phyloP scores from a whole-genome alignment of 116 monocot species.

The Posidonia oceanica region DNA sequence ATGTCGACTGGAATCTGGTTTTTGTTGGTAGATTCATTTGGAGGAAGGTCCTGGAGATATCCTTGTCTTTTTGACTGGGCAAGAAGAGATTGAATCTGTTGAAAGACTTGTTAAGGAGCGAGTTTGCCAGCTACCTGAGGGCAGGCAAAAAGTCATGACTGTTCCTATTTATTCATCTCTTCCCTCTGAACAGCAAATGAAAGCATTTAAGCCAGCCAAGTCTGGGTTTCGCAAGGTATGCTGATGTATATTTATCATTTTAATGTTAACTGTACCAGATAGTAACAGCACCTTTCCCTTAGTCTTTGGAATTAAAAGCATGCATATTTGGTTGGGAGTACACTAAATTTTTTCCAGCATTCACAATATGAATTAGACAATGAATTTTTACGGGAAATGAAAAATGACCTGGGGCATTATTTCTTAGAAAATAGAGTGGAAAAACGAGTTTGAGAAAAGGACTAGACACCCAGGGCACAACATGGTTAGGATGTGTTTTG shows the following conservation, averaged over 20 bases:
- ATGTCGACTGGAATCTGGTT: background rate
- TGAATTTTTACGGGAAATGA: no score
- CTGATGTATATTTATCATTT: background rate
- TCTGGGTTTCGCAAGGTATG: constrained; percentile 75
- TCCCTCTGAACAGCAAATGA: constrained; percentile 94
- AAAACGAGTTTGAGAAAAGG: no score
- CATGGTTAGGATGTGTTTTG: no score
- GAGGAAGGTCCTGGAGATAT: constrained; percentile 82
- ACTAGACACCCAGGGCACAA: no score
- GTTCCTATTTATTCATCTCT: constrained; percentile 88
- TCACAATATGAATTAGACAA: no score
- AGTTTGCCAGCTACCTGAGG: constrained; percentile 45
- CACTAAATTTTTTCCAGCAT: no score
- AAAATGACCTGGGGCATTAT: no score
- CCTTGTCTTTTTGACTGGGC: constrained; percentile 92
- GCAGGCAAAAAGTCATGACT: constrained; percentile 42
- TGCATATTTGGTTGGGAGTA: no score
- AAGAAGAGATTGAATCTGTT: constrained; percentile 97
- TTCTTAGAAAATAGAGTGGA: no score
- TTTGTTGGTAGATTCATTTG: constrained; percentile 80
- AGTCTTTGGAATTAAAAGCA: background rate
- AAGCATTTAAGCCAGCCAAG: constrained; percentile 67
- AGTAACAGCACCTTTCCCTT: background rate
- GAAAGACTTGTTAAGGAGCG: constrained; percentile 75
- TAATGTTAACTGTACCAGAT: background rate